Base-by-base conservation (phyloP, 2,329 filamentous ascomycete species). In the Alternaria metachromatica region DNA sequence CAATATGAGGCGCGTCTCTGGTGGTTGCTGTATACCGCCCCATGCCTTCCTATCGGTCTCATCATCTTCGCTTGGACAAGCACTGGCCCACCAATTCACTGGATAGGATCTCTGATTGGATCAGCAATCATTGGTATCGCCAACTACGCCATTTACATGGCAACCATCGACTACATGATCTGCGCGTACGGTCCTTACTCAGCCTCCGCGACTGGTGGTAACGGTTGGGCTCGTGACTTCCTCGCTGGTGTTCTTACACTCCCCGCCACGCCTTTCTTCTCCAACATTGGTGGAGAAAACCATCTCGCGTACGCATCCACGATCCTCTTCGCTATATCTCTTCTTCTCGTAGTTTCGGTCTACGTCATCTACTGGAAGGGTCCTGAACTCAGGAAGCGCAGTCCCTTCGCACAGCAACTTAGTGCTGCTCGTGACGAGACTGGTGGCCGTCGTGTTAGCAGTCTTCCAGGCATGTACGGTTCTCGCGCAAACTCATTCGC, bases 131-230 rank as follows among this genome's bases (percentile, higher is more conserved):
- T 94, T 55, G 91, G 91, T 33, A 89, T 93, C 58, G 91, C 91
- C 58, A 94, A 77, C 55, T 92, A 91, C 62, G 82, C 86, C 46
- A 92, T 92, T 63, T 92, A 93, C 80, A 92, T 92, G 90, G 89
- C 90, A 0, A 93, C 90, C 1, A 91, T 92, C 68, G 90, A 93
- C 78, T 94, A 93, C 81, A 93, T 93, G 88, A 87, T 92, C 37
- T 89, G 88, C 62, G 89, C 90, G 0, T 91, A 93, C 71, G 91
- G 91, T 0, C 88, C 89, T 0, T 93, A 92, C 77, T 89, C 90
- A 2, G 91, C 91, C 2, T 93, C 90, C 0, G 91, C 92, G 0
- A 93, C 92, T 0, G 91, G 91, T 44, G 91, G 91, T 10, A 94
- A 94, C 65, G 91, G 91, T 2, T 93, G 90, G 84, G 85, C 90